Evolutionary conservation across 1,284 basidiomycete species (phyloP), one percentile per base, ranked within the genome.

Genomic region (Cystobasidium slooffiae): DNA sequence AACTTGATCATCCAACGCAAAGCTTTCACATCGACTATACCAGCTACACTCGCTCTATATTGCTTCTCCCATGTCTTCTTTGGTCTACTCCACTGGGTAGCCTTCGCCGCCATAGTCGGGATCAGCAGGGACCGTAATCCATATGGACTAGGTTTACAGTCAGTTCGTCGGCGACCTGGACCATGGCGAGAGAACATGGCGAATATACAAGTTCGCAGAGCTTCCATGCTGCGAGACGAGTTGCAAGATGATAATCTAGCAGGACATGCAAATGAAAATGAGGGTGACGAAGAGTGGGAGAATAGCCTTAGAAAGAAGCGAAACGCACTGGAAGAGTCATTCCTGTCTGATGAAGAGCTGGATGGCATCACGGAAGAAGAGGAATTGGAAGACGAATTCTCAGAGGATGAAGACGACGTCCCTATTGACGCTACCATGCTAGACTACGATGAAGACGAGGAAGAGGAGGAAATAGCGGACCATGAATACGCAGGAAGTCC

Each of bases 61-160:
- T 73, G 62, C 53, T 53, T 65, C 24, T 65, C 70, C 1, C 70
- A 73, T 31, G 16, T 73, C 52, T 73, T 73, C 62, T 73, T 73
- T 31, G 70, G 70, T 10, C 52, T 73, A 18, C 31, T 66, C 16
- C 70, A 73, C 52, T 73, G 70, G 70, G 43, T 73, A 6, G 70
- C 49, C 41, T 73, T 66, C 44, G 70, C 70, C 14, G 63, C 62
- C 52, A 41, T 73, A 51, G 70, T 73, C 4, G 70, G 70, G 6
- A 37, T 66, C 24, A 65, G 59, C 9, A 43, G 58, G 37, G 70
- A 66, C 16, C 49, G 70, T 8, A 73, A 73, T 52, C 70, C 70
- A 12, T 73, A 66, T 73, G 70, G 70, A 18, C 63, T 73, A n/a
- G 70, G 70, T 24, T 39, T 73, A n/a, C 61, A 59, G 22, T 64